Evolutionary conservation across 2,329 filamentous ascomycete species (phyloP).

Genomic region (Cladosporium sp.): DNA sequence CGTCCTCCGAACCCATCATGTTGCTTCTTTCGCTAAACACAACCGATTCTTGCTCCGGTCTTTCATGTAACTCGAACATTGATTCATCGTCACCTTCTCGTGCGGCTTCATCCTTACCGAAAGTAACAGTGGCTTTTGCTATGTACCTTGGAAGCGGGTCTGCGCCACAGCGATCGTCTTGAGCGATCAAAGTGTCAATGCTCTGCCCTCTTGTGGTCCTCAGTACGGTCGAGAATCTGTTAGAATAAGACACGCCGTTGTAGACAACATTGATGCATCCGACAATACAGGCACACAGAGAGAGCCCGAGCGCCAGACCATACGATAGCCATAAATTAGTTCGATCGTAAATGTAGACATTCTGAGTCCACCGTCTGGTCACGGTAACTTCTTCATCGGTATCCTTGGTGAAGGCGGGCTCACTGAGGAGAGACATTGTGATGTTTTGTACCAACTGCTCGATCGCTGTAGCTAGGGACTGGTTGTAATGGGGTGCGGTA

Average conservation of each 20-base stretch:
- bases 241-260: background rate
- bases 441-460: background rate
- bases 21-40: no score
- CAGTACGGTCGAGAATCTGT: background rate
- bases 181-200: background rate
- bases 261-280: background rate
- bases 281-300: background rate
- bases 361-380: background rate
- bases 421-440: background rate
- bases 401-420: background rate
- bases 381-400: background rate
- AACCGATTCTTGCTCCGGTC: no score
- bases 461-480: background rate
- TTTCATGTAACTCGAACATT: no score
- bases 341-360: background rate
- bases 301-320: background rate
- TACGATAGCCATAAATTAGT: background rate
- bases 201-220: background rate
- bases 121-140: no score
- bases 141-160: no score
- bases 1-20: no score
- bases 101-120: no score
- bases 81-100: no score
- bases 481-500: background rate
- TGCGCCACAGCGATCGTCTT: background rate